Percentiles rank a stretch among this genome's conserved stretches.
Conservation (phyloP, 2,329 filamentous ascomycete species). For the Metarhizium brunneum region DNA sequence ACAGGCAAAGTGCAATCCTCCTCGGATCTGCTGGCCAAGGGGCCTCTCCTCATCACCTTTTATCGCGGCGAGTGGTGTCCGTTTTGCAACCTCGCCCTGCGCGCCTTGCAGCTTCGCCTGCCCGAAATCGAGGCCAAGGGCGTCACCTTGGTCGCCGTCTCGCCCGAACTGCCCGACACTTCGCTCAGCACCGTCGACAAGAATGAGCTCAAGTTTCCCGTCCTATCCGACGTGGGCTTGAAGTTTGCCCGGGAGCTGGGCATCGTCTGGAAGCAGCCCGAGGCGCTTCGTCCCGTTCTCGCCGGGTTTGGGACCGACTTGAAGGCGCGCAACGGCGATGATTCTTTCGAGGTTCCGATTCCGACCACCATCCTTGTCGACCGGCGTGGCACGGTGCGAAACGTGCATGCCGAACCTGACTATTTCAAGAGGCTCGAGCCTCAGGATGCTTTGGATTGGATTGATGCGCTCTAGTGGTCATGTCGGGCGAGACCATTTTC, state of each 20-base stretch:
- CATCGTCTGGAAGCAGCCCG: conserved; percentile 18
- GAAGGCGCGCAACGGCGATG: conserved; percentile 24
- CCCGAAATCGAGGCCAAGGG: conserved; percentile 24
- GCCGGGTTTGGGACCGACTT: background rate
- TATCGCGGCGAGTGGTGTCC: conserved; percentile 38
- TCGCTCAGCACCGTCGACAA: conserved; percentile 29
- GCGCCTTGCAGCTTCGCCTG: conserved; percentile 24
- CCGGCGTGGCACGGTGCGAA: conserved; percentile 22
- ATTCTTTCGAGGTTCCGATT: conserved; percentile 26
- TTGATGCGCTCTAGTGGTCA: conserved; percentile 13
- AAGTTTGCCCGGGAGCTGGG: conserved; percentile 25
- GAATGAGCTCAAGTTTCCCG: conserved; percentile 18
- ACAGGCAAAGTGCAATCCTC: conserved; percentile 22
- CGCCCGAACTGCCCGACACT: conserved; percentile 17
- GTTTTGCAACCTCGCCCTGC: conserved; percentile 32
- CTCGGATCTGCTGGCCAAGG: conserved; percentile 19
- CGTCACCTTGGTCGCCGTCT: conserved; percentile 31
- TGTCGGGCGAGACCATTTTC: background rate
- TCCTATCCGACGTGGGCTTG: conserved; percentile 29
- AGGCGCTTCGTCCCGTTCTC: conserved; percentile 17
- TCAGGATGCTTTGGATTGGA: conserved; percentile 22
- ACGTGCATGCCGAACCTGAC: conserved; percentile 26
- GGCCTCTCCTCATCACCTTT: conserved; percentile 32
- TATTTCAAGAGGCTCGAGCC: conserved; percentile 28
- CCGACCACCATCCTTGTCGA: conserved; percentile 30